phyloP scores from a whole-genome alignment of 768 basidiomycete species.

The Xerocomus potaroensis region DNA sequence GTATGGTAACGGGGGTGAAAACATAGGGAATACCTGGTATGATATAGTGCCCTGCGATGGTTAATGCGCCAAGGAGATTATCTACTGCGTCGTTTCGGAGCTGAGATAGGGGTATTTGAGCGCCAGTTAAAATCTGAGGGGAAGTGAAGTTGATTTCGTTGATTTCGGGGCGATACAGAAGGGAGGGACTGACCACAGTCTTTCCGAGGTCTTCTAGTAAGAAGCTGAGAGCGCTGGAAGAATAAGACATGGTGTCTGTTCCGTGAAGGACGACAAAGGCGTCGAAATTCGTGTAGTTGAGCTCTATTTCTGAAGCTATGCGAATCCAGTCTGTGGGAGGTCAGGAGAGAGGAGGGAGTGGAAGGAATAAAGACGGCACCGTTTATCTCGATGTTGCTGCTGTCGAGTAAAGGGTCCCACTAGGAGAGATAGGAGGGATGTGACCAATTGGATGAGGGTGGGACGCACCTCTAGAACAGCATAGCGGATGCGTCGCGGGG shows the following conservation, averaged over 20 bases:
- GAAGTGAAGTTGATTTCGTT: neutral
- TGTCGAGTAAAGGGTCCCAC: constrained; percentile 88
- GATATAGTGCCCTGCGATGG: constrained; percentile 85
- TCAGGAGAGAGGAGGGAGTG: neutral
- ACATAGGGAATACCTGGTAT: constrained; percentile 64
- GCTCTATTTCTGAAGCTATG: constrained; percentile 87
- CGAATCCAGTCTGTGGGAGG: constrained; percentile 73
- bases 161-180: neutral
- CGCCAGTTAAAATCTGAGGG: constrained; percentile 79
- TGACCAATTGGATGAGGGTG: neutral
- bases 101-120: constrained; percentile 89
- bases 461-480: constrained; percentile 70
- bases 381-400: constrained; percentile 81
- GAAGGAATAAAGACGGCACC: constrained; percentile 44
- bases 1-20: neutral
- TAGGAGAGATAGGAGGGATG: constrained; percentile 30
- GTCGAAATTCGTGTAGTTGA: constrained; percentile 83
- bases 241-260: constrained; percentile 90
- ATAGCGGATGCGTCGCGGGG: constrained; percentile 74
- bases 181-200: constrained; percentile 60
- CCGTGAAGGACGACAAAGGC: constrained; percentile 90
- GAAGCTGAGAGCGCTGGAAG: constrained; percentile 85
- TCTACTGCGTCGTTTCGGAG: constrained; percentile 93
- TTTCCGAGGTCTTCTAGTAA: constrained; percentile 90
- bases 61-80: constrained; percentile 84